phyloP scores from a whole-genome alignment of 78 protist genomes.

The Polysphondylium violaceum region DNA sequence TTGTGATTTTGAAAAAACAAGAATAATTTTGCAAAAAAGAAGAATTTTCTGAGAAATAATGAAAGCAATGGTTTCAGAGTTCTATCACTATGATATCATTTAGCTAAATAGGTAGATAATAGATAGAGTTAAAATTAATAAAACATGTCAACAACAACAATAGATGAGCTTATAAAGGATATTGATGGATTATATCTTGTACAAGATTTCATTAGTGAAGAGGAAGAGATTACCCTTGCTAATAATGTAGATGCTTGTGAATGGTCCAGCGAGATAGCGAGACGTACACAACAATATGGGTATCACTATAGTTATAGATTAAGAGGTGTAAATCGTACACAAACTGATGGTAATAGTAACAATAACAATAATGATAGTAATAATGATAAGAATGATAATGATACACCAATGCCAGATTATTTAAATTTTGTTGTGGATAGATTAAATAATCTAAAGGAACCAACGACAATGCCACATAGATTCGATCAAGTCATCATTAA shows the following conservation, averaged over 20 bases:
- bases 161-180: no score
- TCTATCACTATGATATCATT: no score
- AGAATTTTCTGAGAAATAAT: no score
- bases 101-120: no score
- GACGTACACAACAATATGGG: conserved; percentile 34
- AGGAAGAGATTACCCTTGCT: not conserved
- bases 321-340: conserved; percentile 9
- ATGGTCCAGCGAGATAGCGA: conserved; percentile 16
- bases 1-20: no score
- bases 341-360: no score
- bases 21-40: no score
- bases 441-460: not conserved
- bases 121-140: no score
- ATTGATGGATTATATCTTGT: no score
- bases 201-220: conserved; percentile 10
- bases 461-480: not conserved
- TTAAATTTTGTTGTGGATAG: conserved; percentile 8
- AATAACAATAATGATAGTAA: no score
- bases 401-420: conserved; percentile 21
- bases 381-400: conserved; percentile 13
- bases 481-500: conserved; percentile 23
- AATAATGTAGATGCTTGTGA: not conserved
- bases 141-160: no score
- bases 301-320: conserved; percentile 13
- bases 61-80: no score